Conservation (phyloP, 2,329 filamentous ascomycete genomes). For the Apiospora aurea region DNA sequence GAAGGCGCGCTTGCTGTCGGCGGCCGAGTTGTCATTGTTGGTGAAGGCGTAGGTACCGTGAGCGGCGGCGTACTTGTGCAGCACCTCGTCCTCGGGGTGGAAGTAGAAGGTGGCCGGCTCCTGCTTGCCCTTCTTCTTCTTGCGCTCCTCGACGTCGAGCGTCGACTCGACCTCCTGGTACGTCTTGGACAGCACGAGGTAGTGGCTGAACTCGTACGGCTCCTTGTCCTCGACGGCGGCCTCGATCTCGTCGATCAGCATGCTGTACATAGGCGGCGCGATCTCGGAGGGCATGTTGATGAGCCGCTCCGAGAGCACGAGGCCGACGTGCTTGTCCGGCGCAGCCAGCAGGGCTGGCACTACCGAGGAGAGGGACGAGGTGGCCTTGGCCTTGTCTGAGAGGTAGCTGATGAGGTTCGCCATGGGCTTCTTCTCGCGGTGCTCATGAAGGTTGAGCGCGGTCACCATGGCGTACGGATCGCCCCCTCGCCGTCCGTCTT, state of each 20-base stretch:
- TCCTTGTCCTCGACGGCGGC: conserved; percentile 90
- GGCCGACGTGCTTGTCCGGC: conserved; percentile 70
- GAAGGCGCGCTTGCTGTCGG: conserved; percentile 93
- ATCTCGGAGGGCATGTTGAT: conserved; percentile 98
- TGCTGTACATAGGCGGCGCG: conserved; percentile 90
- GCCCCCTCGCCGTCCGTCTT: conserved; percentile 93
- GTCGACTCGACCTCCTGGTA: conserved; percentile 88
- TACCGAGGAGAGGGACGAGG: conserved; percentile 58
- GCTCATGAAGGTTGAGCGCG: conserved; percentile 81
- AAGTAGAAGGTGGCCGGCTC: conserved; percentile 80
- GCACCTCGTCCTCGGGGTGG: conserved; percentile 92
- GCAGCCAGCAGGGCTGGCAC: conserved; percentile 64
- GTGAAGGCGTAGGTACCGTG: conserved; percentile 78
- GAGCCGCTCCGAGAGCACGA: conserved; percentile 90
- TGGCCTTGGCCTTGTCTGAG: conserved; percentile 59
- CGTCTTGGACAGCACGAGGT: conserved; percentile 89
- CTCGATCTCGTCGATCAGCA: conserved; percentile 90
- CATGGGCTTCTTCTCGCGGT: conserved; percentile 77
- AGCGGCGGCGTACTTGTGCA: conserved; percentile 77
- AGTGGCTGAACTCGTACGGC: conserved; percentile 92
- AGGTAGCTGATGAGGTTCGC: conserved; percentile 77
- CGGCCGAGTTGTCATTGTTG: conserved; percentile 79
- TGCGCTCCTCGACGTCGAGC: conserved; percentile 73
- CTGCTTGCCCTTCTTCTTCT: conserved; percentile 72
- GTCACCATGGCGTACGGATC: conserved; percentile 95